Conservation (phyloP, 2,329 filamentous ascomycete species). For the Venturiaceae sp. region DNA sequence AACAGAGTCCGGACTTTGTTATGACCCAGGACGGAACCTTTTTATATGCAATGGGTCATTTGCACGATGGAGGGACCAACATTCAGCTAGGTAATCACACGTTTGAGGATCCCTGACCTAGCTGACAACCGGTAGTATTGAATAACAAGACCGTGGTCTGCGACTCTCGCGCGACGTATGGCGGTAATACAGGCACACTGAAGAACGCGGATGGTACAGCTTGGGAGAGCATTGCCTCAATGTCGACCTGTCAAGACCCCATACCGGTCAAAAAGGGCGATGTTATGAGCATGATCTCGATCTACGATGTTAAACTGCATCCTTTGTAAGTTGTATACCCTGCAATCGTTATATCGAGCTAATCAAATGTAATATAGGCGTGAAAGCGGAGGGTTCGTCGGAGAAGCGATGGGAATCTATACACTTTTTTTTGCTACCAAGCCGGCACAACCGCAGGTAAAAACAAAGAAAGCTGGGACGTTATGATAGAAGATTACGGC, state of each 20-base stretch:
- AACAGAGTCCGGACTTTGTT: background rate
- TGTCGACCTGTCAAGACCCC: background rate
- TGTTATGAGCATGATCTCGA: background rate
- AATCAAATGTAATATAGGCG: no score
- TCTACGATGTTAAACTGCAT: background rate
- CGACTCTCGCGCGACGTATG: background rate
- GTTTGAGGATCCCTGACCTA: no score
- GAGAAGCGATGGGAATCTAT: background rate
- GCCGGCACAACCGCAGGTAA: no score
- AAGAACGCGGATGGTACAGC: background rate
- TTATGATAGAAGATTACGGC: no score
- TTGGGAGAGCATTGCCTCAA: conserved; percentile 4
- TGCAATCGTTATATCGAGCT: no score
- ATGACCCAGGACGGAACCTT: background rate
- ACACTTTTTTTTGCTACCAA: background rate
- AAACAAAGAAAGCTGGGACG: no score
- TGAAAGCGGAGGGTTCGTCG: background rate
- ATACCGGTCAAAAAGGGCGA: conserved; percentile 5
- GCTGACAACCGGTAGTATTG: no score
- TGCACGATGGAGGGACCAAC: conserved; percentile 2
- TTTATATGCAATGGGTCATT: background rate
- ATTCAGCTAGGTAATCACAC: no score
- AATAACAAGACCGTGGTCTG: background rate
- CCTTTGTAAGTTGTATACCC: conserved; percentile 6
- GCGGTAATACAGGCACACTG: background rate